Evolutionary conservation across 2,329 filamentous ascomycete species (phyloP), one percentile per base, ranked within the genome.

Genomic region (Ceratocystis smalleyi): DNA sequence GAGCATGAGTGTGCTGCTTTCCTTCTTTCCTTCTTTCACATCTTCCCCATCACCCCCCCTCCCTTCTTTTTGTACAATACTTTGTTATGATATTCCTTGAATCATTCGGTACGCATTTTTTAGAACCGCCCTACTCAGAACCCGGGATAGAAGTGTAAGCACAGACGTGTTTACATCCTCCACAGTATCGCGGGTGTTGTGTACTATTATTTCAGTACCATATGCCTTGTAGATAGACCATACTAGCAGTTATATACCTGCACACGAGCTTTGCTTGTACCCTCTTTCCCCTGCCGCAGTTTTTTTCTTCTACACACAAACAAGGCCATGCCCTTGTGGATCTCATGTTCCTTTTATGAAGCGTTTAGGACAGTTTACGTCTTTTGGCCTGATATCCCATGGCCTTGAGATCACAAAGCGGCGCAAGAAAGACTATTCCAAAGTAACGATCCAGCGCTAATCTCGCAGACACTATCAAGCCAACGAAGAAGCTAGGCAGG

Each of bases 331-430:
- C 22, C 47, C 15, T 30, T 57, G 32, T 35, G 15, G 17, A 35
- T 57, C 5, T 8, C 12, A n/a, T 35, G 30, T 57, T 35, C 27
- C 54, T 62, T 57, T 24, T 43, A 57, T 49, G 51, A 61, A 55
- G 62, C 64, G 55, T 35, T 59, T 76, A 78, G 81, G 82, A 64
- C 83, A 83, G 79, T 79, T 83, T 84, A 84, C 82, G 75, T 82
- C 81, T 83, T 75, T 72, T 72, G 80, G 78, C 77, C 75, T 68
- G 67, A 71, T 62, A 51, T 69, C 61, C 73, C 68, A 79, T 83
- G 80, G 78, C 79, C 77, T 72, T 70, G 74, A 81, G 81, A 82
- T 75, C 82, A 84, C 82, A 76, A 75, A 76, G 78, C 75, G 74
- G 80, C 81, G 82, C 82, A 75, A 84, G 81, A 84, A 70, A 67